Evolutionary conservation across 768 basidiomycete genomes (phyloP).

Genomic region (Naematelia encephala): DNA sequence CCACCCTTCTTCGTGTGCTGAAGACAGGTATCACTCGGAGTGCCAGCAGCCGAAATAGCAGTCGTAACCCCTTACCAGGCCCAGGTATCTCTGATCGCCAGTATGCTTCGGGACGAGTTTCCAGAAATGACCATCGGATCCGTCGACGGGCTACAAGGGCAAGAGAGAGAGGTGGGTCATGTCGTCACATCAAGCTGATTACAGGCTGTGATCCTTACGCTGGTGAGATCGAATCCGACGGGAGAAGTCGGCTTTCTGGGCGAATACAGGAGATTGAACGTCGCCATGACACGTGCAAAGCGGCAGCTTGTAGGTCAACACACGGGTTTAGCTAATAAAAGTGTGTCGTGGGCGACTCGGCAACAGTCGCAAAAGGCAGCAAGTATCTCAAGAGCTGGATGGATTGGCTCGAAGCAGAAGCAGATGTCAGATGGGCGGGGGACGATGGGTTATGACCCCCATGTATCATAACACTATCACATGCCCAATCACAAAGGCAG

Average conservation of each 20-base stretch:
- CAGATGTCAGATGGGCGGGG: slow-evolving; percentile 84
- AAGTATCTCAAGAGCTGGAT: slow-evolving; percentile 85
- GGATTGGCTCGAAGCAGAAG: slow-evolving; percentile 80
- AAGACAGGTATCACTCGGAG: slow-evolving; percentile 14
- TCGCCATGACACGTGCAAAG: slow-evolving; percentile 73
- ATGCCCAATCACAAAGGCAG: no score
- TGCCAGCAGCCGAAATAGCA: slow-evolving; percentile 71
- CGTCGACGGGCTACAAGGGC: slow-evolving; percentile 95
- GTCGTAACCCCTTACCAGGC: slow-evolving; percentile 94
- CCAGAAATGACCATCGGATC: slow-evolving; percentile 80
- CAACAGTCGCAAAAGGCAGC: slow-evolving; percentile 80
- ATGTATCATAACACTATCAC: no score
- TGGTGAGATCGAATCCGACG: slow-evolving; percentile 85
- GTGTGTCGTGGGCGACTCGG: slow-evolving; percentile 92
- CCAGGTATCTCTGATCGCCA: slow-evolving; percentile 80
- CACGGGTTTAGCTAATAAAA: slow-evolving; percentile 43
- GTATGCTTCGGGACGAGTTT: slow-evolving; percentile 63
- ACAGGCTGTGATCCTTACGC: slow-evolving; percentile 80
- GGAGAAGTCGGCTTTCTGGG: slow-evolving; percentile 91
- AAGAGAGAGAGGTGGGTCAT: slow-evolving; percentile 58
- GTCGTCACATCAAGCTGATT: neutral
- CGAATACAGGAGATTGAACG: slow-evolving; percentile 84
- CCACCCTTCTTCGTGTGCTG: neutral
- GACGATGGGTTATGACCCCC: slow-evolving; percentile 17
- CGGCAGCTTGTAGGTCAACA: slow-evolving; percentile 68